Evolutionary conservation across 202 grass and related monocot species (phyloP).

Genomic region (Sporobolus alterniflorus): DNA sequence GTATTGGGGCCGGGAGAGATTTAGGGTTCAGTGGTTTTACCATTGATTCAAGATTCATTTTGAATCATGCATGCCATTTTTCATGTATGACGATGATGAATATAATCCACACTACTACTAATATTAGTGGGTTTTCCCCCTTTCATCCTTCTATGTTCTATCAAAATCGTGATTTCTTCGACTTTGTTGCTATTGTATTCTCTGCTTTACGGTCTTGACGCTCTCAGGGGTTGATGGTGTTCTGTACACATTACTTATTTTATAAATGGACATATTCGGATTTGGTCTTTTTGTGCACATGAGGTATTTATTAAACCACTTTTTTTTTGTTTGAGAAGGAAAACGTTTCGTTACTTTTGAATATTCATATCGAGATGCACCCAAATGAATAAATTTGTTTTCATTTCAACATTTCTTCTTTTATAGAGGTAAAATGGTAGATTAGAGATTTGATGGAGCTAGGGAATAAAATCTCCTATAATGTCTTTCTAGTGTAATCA

Average conservation of each 20-base stretch:
- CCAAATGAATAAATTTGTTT: background rate
- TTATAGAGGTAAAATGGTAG: no score
- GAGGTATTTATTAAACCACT: background rate
- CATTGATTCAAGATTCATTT: constrained; percentile 31
- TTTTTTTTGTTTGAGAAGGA: background rate
- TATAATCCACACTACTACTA: background rate
- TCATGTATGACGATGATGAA: constrained; percentile 35
- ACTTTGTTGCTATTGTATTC: background rate
- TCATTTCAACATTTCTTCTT: no score
- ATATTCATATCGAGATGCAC: background rate
- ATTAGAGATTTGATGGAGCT: no score
- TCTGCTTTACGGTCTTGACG: background rate
- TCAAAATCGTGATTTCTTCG: background rate
- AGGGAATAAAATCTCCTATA: no score
- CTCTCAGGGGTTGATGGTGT: background rate
- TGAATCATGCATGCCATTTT: constrained; percentile 6
- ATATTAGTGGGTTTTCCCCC: background rate
- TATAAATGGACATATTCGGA: background rate
- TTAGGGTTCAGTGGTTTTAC: constrained; percentile 25
- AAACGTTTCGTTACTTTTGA: background rate
- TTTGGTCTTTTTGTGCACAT: background rate
- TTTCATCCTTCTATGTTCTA: background rate
- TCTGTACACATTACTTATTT: background rate
- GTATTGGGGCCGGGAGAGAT: constrained; percentile 25
- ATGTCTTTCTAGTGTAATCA: no score